Percentiles rank a stretch among this genome's conserved stretches.
Evolutionary conservation across 2,329 filamentous ascomycete genomes (phyloP).

Genomic region (Ascochyta koolunga): DNA sequence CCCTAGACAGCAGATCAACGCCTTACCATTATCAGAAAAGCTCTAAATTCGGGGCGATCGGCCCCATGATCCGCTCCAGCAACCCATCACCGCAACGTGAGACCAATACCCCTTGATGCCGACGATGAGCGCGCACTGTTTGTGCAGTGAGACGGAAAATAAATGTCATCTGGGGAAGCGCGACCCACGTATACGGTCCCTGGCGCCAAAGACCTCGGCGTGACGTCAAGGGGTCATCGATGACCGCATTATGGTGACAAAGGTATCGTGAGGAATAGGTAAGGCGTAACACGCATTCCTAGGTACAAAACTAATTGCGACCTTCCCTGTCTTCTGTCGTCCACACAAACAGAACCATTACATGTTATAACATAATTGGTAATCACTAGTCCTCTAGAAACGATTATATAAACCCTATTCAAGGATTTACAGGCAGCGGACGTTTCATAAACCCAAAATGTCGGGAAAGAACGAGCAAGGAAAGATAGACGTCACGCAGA

Average conservation of each 20-base stretch:
- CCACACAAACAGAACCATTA: neutral
- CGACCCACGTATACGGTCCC: constrained; percentile 1
- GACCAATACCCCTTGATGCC: too few species aligned
- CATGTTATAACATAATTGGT: neutral
- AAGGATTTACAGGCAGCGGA: neutral
- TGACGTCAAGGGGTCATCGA: constrained; percentile 16
- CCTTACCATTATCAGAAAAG: too few species aligned
- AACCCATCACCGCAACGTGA: too few species aligned
- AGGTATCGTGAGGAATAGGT: constrained; percentile 8
- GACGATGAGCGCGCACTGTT: neutral
- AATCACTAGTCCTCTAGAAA: neutral
- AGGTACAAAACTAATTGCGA: constrained; percentile 2
- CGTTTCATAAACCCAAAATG: constrained; percentile 16
- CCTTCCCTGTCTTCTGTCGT: neutral
- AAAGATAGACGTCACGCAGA: constrained; percentile 34
- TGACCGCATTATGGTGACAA: constrained; percentile 18
- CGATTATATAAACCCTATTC: neutral
- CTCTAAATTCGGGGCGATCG: too few species aligned
- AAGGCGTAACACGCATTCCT: constrained; percentile 1
- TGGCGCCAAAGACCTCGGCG: constrained; percentile 7
- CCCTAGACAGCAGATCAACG: too few species aligned
- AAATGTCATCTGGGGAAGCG: neutral
- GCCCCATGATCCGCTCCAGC: too few species aligned
- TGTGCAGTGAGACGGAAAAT: neutral
- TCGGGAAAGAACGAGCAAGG: constrained; percentile 22